phyloP scores from a whole-genome alignment of 352 stramenopile species.

The Phytophthora sojae region DNA sequence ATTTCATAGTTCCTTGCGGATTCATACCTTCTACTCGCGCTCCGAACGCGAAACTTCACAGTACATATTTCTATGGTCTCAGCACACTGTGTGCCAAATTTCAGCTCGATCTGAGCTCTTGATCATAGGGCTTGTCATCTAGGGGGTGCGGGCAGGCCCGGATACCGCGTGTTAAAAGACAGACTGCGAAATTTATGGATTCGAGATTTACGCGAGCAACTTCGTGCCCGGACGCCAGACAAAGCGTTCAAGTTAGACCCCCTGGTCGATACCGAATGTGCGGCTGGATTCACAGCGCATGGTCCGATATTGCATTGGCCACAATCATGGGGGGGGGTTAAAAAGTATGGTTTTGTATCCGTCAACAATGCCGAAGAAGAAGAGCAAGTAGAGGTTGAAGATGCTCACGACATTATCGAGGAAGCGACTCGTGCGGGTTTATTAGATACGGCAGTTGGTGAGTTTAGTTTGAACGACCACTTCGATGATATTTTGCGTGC shows the following conservation, averaged over 20 bases:
- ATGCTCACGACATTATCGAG: too few relatives aligned
- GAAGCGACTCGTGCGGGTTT: neutral
- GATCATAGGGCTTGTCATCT: neutral
- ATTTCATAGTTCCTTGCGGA: too few relatives aligned
- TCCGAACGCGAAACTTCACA: too few relatives aligned
- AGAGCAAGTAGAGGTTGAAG: too few relatives aligned
- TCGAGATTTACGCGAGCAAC: neutral
- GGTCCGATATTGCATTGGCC: neutral
- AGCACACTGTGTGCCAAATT: too few relatives aligned
- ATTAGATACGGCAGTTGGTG: neutral
- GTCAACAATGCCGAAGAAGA: too few relatives aligned
- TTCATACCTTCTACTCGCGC: too few relatives aligned
- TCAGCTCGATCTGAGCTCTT: too few relatives aligned
- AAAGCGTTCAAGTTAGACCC: neutral
- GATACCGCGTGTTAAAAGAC: neutral
- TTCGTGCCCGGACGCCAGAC: neutral
- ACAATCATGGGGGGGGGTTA: neutral
- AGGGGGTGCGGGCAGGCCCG: too few relatives aligned
- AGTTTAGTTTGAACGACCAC: neutral
- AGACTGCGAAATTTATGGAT: neutral
- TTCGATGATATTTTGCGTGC: neutral
- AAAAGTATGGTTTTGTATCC: neutral
- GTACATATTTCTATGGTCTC: too few relatives aligned
- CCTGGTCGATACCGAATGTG: neutral
- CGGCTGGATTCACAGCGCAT: neutral